Base-by-base conservation (phyloP, 495 filamentous ascomycete genomes). In the Pseudoneurospora amorphoporcata region DNA sequence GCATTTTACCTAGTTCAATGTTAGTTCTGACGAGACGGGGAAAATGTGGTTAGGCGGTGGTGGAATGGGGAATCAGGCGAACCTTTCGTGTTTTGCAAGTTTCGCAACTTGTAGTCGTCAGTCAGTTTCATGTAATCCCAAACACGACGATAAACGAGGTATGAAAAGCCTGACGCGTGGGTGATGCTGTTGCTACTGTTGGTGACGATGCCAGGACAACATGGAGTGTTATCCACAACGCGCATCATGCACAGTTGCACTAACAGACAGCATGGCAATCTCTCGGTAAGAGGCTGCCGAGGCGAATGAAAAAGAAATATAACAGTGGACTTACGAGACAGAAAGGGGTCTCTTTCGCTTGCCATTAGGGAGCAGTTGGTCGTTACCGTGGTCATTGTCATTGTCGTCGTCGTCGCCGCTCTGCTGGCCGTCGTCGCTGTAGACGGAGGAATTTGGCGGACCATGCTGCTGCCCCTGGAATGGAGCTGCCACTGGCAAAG, bases 1-100 rank as follows among this genome's bases (percentile, higher is more conserved):
- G 79, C 91, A 93, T 85, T 93, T 93, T 68, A 93, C 91, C 85
- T 89, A 75, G 12, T 35, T 35, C 29, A 35, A 14, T 2, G 8
- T 65, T 35, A 65, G 29, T 35, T 4, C 8, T 16, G 47, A 29
- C 10, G 5, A 32, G 47, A 12, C 45, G 45, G 19, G 45, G n/a
- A 53, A 23, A 53, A 23, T 23, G 23, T 32, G 23, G 8, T 19
- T 2, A 39, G 39, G 14, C 40, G 40, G 40, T 42, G 40, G 10
- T 42, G 23, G 5, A 14, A 32, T 17, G 53, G 29, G 29, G 35
- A 14, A 65, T 8, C 14, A 65, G 53, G 14, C 53, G 53, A 65
- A 65, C 53, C 53, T 65, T 65, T 32, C 53, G 23, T 35, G 53
- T 35, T 65, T 65, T 65, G 53, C 53, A 65, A 8, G 53, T 65